Evolutionary conservation across 257 asterid genomes (phyloP).

Genomic region (Solanum commersonii): DNA sequence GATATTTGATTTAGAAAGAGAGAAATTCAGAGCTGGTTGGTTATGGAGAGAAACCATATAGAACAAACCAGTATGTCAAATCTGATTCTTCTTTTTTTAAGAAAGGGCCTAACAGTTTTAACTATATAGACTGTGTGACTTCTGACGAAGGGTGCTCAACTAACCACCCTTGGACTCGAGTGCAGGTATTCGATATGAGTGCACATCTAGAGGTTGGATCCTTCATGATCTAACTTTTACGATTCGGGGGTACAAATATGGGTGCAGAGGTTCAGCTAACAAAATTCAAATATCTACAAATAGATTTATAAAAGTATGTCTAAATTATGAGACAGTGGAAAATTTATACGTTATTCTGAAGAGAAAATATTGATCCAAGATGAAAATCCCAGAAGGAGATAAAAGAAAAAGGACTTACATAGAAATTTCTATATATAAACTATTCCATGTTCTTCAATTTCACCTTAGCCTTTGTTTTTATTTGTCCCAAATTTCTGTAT

Average conservation of each 20-base stretch:
- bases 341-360: neutral
- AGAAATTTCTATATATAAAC: neutral
- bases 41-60: neutral
- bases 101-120: neutral
- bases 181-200: neutral
- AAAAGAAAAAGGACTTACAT: neutral
- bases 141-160: neutral
- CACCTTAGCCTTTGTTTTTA: neutral
- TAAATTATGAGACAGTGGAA: neutral
- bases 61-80: neutral
- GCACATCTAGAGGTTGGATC: neutral
- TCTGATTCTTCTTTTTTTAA: neutral
- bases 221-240: neutral
- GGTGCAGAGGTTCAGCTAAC: neutral
- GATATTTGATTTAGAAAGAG: neutral
- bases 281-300: neutral
- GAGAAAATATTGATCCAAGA: neutral
- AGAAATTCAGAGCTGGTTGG: neutral
- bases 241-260: neutral
- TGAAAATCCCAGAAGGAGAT: neutral
- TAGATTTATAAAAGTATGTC: neutral
- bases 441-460: neutral
- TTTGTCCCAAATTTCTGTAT: neutral
- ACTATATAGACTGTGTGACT: neutral
- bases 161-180: neutral